Base-by-base conservation (phyloP, 1,284 basidiomycete species). In the Wallemia mellicola region DNA sequence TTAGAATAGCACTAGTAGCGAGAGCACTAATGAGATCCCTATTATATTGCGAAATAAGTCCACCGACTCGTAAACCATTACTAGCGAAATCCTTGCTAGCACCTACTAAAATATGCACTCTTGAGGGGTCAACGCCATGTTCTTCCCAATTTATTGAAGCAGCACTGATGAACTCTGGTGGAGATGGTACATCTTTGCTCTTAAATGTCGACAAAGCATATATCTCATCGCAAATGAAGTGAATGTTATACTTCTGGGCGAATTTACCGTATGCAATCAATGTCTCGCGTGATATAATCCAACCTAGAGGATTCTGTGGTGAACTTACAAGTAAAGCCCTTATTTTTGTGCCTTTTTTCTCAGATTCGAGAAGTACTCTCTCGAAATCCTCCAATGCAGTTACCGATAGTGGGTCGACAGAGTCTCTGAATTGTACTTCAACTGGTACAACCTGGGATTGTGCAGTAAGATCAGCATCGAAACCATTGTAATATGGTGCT, bases 211-310 rank as follows among this genome's bases (percentile, higher is more conserved):
- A 70, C 63, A 72, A 62, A 19, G 68, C 71, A 64, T 74, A 74
- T 54, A 74, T 72, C 64, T 73, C 71, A 63, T 73, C 71, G 1
- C 65, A 67, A n/a, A 73, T 67, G 24, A 72, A 65, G 60, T 70
- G 72, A 5, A 73, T 62, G 62, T 71, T 68, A 60, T 68, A 68
- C 60, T 69, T 66, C 61, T 73, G 68, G 59, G 71, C 72, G 61
- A 73, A 72, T 2, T 63, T 64, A 38, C 67, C 67, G 61, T 73
- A 73, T 9, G 65, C 71, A 7, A 72, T 63, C 1, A 73, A 66
- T 1, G 70, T 70, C 24, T 70, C 67, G 15, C 68, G 67, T 2
- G 69, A 61, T 61, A 72, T 60, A 14, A 69, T 68, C 58, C 67
- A 61, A n/a, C 69, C 72, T 0, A 71, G 65, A 0, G 71, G 73